Evolutionary conservation across 192 early-diverging fungal genomes (phyloP), one percentile per base, ranked within the genome.

Genomic region (Geranomyces variabilis): DNA sequence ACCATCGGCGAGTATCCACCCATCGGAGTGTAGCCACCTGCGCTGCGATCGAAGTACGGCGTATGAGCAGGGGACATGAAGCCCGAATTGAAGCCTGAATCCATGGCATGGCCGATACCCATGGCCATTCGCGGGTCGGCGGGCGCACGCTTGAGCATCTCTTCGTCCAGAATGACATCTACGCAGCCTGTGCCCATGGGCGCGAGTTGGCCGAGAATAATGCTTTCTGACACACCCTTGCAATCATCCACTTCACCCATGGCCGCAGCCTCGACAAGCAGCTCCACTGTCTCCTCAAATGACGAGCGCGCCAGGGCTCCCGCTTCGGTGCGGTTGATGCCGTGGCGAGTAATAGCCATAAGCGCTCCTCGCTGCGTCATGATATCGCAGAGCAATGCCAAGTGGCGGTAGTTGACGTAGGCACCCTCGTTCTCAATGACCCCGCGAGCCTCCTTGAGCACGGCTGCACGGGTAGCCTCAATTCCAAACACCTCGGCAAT

Each of bases 241-340:
- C 96, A 98, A 78, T 94, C 93, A 79, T 99, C 97, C 53, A 94
- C 34, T 73, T 95, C 92, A 66, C 95, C 97, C 22, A 88, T 87
- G 44, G 90, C 88, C 5, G 97, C 95, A 4, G 96, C 94, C 36
- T 97, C 95, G 86, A 99, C 91, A 70, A 99, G 86, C 77, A 97
- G 90, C 82, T 99, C 97, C 0, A 99, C 97, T 0, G 97, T 98
- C 83, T 99, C 97, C 82, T 99, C 97, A 63, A 99, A 99, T 12
- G 97, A 95, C 65, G 92, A 93, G 44, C 96, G 88, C 85, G 96
- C 94, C 55, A 99, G 80, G 12, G 93, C 94, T 53, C 94, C 95
- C 1, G 94, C 92, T 71, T 96, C 94, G 19, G 95, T 90, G 45
- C 96, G 88, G 79, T 97, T 99, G 77, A 99, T 99, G 76, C 97